Conservation (phyloP, 768 basidiomycete species). For the Boletus coccyginus region DNA sequence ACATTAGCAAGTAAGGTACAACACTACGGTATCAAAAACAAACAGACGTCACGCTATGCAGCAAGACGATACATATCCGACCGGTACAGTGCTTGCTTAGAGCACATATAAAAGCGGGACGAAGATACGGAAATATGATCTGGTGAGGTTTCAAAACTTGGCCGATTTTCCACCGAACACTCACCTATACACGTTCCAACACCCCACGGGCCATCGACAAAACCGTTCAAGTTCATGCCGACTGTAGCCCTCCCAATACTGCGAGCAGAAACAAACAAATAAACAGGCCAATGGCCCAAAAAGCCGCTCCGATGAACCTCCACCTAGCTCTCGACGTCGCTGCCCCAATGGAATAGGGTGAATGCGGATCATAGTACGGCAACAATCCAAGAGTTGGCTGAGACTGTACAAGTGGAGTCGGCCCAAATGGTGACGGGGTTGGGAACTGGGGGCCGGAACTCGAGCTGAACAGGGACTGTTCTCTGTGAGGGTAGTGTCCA, state of each 20-base stretch:
- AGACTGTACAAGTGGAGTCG: slow-evolving; percentile 40
- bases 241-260: slow-evolving; percentile 16
- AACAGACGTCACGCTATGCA: background rate
- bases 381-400: slow-evolving; percentile 33
- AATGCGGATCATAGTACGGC: slow-evolving; percentile 45
- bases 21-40: background rate
- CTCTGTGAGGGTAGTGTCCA: slow-evolving; percentile 12
- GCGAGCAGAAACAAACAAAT: slow-evolving; percentile 27
- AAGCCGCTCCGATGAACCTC: slow-evolving; percentile 42
- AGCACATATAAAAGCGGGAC: background rate
- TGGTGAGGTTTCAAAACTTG: background rate
- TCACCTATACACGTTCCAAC: background rate
- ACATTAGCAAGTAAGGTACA: background rate
- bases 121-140: background rate
- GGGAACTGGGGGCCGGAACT: slow-evolving; percentile 12
- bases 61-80: background rate
- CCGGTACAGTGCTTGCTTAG: background rate
- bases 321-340: slow-evolving; percentile 39
- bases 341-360: slow-evolving; percentile 35
- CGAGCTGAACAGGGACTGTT: slow-evolving; percentile 18
- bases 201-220: background rate
- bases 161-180: background rate
- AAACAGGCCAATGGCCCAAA: slow-evolving; percentile 38
- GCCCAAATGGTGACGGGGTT: slow-evolving; percentile 30
- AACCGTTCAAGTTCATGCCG: background rate